Evolutionary conservation across 371 early-diverging fungal genomes (phyloP), one percentile per base, ranked within the genome.

Genomic region (Haplosporangium sp.): DNA sequence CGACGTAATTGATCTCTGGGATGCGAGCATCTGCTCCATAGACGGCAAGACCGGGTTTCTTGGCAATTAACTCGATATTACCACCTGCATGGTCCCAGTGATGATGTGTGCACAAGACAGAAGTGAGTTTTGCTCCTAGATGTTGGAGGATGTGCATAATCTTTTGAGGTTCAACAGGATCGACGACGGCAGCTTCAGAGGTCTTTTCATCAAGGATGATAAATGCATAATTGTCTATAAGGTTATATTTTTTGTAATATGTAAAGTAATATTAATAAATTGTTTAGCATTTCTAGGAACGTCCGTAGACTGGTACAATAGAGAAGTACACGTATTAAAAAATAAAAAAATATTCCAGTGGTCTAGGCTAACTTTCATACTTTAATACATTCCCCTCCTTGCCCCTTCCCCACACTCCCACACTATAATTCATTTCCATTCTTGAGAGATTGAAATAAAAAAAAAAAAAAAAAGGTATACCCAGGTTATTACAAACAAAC

Each of bases 1-100:
- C 91, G 10, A 90, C 89, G 69, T 90, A 86, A 50, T 92, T 96
- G 72, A 97, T 89, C 42, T 89, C 92, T 4, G 93, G 93, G 60
- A 97, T 94, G 15, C 97, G 92, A 40, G 90, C 89, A 76, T 95
- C 98, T 17, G 93, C 95, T 38, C 96, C 98, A 81, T 91, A 96
- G 2, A 97, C 93, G 1, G 88, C 86, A 4, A 96, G 78, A 2
- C 91, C 91, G 2, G 96, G 94, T 52, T 90, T 86, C 42, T 72
- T 79, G 52, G 85, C 74, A 35, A 89, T 83, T 58, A 96, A 78
- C 56, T 87, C 87, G 20, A 71, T 77, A 82, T 95, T 96, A 19
- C 96, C 96, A 40, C 92, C 93, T 10, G 95, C 84, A 73, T 96
- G 96, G 82, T 96, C 96, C 87, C 84, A 84, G 74, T 94, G 94